Base-by-base conservation (phyloP, 192 early-diverging fungal species). In the Phycomyces nitens region DNA sequence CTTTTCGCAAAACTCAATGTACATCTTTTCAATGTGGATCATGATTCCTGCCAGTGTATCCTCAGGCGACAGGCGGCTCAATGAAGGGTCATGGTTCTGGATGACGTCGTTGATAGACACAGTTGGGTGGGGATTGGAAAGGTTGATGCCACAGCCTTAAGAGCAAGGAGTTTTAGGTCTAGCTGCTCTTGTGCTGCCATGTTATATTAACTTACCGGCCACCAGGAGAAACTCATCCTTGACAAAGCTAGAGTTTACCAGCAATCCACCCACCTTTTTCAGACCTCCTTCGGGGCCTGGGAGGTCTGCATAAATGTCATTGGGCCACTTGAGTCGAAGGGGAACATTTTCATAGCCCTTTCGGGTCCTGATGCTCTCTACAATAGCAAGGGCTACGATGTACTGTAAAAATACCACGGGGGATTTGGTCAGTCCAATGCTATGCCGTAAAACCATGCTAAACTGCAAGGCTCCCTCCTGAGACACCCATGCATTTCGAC, bases 301-400 rank as follows among this genome's bases (percentile, higher is more conserved):
- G 47, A 81, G 66, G 66, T 84, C 71, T 0, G 82, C 91, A 74
- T 99, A 99, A 20, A 99, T 82, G 67, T 99, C 97, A 66, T 99
- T 99, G 49, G 97, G 97, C 97, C 97, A 99, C 75, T 99, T 99
- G 51, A 99, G 73, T 34, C 84, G 82, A 58, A 99, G 69, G 0
- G 93, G 91, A 14, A 97, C 64, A 16, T 87, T 71, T 66, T 89
- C 90, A 70, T 92, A 94, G 6, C 90, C 93, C 1, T 79, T 78
- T 58, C 77, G 70, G 0, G 76, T 54, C 34, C 84, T 77, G 20
- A 97, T 75, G 8, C 90, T 87, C 68, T 92, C 88, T 5, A 94
- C 90, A 7, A 93, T 80, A 4, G 97, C 89, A 23, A 99, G 64
- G 4, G 88, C 89, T 43, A 89, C 82, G n/a, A 99, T 64, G 69